These are phyloP conservation scores for Coniosporium tulheliwenetii DNA, from an alignment of 2,329 filamentous ascomycete species.

Conservation along the genomic window DNA sequence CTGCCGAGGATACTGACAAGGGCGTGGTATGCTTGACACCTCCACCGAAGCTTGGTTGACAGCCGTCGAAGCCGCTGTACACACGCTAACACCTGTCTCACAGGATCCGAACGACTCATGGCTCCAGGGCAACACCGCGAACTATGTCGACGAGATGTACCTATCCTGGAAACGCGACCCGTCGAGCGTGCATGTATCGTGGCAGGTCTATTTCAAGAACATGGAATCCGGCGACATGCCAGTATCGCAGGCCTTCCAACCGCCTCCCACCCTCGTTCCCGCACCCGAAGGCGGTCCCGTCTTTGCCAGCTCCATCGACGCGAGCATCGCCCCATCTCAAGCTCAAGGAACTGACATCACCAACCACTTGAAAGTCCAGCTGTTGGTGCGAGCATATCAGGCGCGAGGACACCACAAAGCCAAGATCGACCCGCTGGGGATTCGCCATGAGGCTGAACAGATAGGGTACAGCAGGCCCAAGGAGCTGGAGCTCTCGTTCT, in stretches of 20 bases:
- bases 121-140: slow-evolving; percentile 89
- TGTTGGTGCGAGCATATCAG: slow-evolving; percentile 94
- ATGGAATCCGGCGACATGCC: slow-evolving; percentile 98
- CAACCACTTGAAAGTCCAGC: slow-evolving; percentile 95
- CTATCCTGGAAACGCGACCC: slow-evolving; percentile 92
- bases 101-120: slow-evolving; percentile 88
- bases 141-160: slow-evolving; percentile 99
- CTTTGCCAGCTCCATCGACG: slow-evolving; percentile 36
- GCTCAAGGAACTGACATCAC: slow-evolving; percentile 67
- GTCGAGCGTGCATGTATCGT: slow-evolving; percentile 87
- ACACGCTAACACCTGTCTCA: slow-evolving; percentile 13
- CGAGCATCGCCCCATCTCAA: slow-evolving; percentile 39
- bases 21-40: slow-evolving; percentile 38
- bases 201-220: slow-evolving; percentile 99
- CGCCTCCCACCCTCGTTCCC: slow-evolving; percentile 82
- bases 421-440: slow-evolving; percentile 89
- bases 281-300: slow-evolving; percentile 45
- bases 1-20: slow-evolving; percentile 41
- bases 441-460: slow-evolving; percentile 69
- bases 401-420: slow-evolving; percentile 97
- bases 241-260: slow-evolving; percentile 90
- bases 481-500: slow-evolving; percentile 85
- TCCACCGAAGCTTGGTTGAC: too few relatives aligned
- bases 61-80: neutral
- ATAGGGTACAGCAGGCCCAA: slow-evolving; percentile 80